Conservation (phyloP, 768 basidiomycete species). For the Hypholoma sublateritium region DNA sequence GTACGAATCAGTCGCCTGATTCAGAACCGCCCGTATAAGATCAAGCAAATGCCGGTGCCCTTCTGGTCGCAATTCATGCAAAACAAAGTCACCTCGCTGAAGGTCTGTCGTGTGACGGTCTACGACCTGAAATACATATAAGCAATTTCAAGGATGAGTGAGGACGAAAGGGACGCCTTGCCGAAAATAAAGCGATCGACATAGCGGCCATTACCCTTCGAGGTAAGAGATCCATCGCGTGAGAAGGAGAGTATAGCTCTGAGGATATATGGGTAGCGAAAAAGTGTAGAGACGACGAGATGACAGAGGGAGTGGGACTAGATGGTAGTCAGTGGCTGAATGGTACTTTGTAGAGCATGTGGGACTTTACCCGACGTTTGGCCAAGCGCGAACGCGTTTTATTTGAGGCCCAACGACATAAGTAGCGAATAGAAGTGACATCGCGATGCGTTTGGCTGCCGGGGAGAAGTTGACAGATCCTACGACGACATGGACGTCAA, state of each 20-base stretch:
- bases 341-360: background rate
- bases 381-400: background rate
- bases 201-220: constrained; percentile 35
- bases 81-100: background rate
- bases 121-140: background rate
- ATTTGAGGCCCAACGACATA: constrained; percentile 53
- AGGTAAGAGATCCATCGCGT: background rate
- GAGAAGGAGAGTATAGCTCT: constrained; percentile 8
- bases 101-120: background rate
- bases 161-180: constrained; percentile 22
- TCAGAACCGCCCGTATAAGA: constrained; percentile 41
- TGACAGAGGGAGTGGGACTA: constrained; percentile 12
- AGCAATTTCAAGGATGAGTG: background rate
- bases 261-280: constrained; percentile 11
- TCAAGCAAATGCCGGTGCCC: constrained; percentile 43
- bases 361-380: background rate
- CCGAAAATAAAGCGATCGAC: constrained; percentile 42
- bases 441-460: constrained; percentile 57
- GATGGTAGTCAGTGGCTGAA: background rate
- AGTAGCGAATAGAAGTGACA: constrained; percentile 54
- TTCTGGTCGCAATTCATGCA: constrained; percentile 42
- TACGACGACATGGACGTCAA: constrained; percentile 41
- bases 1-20: constrained; percentile 18
- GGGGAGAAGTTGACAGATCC: constrained; percentile 53
- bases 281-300: constrained; percentile 21